These are phyloP conservation scores for Parasitella parasitica DNA, from an alignment of 371 early-diverging fungal genomes.

Conservation along the genomic window DNA sequence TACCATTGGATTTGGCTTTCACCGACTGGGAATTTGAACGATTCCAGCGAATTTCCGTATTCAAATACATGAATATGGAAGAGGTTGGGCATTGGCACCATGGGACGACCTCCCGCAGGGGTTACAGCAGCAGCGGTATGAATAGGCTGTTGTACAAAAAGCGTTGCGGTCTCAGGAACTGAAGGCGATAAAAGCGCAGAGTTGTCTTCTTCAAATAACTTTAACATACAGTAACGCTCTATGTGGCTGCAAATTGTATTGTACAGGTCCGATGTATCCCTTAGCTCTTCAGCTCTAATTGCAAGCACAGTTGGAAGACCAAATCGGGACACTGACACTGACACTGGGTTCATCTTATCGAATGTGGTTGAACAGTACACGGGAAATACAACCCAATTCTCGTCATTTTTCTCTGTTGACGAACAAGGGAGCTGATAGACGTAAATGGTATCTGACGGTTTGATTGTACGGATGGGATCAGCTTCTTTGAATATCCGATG, in stretches of 20 bases:
- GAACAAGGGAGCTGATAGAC: slow-evolving; percentile 55
- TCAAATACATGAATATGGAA: slow-evolving; percentile 33
- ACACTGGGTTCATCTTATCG: background rate
- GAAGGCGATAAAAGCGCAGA: background rate
- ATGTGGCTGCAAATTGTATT: slow-evolving; percentile 22
- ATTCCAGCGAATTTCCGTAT: slow-evolving; percentile 18
- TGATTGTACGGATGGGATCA: slow-evolving; percentile 53
- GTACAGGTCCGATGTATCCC: slow-evolving; percentile 12
- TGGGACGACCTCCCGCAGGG: slow-evolving; percentile 34
- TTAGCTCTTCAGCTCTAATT: slow-evolving; percentile 17
- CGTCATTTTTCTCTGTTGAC: slow-evolving; percentile 1
- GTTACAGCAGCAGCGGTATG: slow-evolving; percentile 39
- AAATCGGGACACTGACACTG: slow-evolving; percentile 11
- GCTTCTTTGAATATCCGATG: slow-evolving; percentile 53
- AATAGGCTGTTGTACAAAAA: slow-evolving; percentile 20
- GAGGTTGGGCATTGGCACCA: slow-evolving; percentile 32
- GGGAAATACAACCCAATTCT: slow-evolving; percentile 31
- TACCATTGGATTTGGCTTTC: background rate
- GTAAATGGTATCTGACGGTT: slow-evolving; percentile 50
- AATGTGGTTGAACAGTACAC: slow-evolving; percentile 28
- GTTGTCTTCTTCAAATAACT: slow-evolving; percentile 2
- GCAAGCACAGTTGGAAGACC: slow-evolving; percentile 36
- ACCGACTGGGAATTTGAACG: background rate
- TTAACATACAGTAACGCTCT: slow-evolving; percentile 22
- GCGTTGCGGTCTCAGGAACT: background rate